phyloP scores from a whole-genome alignment of 345 rosid species.

The Bretschneidera sinensis region DNA sequence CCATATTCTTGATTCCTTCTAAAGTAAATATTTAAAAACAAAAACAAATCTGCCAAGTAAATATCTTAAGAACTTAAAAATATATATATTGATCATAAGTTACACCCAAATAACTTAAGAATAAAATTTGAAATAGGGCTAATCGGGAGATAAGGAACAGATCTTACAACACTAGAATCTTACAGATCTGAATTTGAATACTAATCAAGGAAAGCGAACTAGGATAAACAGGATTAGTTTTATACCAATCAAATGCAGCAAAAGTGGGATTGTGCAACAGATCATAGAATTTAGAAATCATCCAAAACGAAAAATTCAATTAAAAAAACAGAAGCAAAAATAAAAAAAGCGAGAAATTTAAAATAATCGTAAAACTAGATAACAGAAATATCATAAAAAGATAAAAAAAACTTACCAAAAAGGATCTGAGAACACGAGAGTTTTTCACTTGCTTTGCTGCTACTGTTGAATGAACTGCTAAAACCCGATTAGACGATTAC shows the following conservation, averaged over 20 bases:
- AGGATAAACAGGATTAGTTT: too few relatives aligned
- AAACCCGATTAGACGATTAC: too few relatives aligned
- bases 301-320: not conserved
- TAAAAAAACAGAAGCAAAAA: not conserved
- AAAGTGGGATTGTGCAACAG: not conserved
- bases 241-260: too few relatives aligned
- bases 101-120: too few relatives aligned
- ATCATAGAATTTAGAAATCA: conserved; percentile 4
- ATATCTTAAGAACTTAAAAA: not conserved
- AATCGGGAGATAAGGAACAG: too few relatives aligned
- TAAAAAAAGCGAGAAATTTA: too few relatives aligned
- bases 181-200: not conserved
- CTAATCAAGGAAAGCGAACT: not conserved
- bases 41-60: not conserved
- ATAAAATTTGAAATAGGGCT: too few relatives aligned
- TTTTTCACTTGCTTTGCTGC: not conserved
- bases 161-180: not conserved
- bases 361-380: too few relatives aligned
- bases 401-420: conserved; percentile 9
- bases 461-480: not conserved
- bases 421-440: conserved; percentile 16
- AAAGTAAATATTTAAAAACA: not conserved
- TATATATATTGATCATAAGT: not conserved
- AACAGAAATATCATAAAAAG: too few relatives aligned
- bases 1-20: not conserved